Conservation (phyloP, 2,329 filamentous ascomycete genomes). For the Fusarium sp. region DNA sequence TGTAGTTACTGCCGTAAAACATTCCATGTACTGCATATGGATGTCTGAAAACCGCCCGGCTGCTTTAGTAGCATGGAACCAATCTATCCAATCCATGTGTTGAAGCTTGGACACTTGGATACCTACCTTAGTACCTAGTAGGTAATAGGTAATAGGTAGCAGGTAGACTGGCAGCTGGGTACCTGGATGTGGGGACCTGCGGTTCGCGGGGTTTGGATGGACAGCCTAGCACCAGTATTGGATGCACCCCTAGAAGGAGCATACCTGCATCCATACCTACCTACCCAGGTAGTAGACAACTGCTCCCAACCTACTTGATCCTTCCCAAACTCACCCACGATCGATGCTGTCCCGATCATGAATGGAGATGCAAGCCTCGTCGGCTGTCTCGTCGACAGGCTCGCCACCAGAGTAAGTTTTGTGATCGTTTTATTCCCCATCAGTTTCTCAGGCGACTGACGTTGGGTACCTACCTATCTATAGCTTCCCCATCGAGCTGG, state of each 20-base stretch:
- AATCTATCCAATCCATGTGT: not conserved
- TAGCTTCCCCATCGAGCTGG: constrained; percentile 73
- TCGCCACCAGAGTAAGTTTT: constrained; percentile 67
- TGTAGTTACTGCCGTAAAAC: not conserved
- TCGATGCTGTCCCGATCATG: constrained; percentile 55
- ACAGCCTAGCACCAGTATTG: constrained; percentile 15
- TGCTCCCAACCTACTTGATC: constrained; percentile 27
- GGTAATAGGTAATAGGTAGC: too few relatives aligned
- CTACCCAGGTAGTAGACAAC: not conserved
- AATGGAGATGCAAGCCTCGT: constrained; percentile 70
- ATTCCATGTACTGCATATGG: not conserved
- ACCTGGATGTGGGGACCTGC: constrained; percentile 26
- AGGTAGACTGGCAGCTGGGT: too few relatives aligned
- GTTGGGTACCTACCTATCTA: constrained; percentile 58
- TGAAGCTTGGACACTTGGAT: not conserved
- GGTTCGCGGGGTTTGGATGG: constrained; percentile 38
- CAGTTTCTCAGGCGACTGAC: constrained; percentile 19
- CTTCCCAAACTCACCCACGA: constrained; percentile 20
- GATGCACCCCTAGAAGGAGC: constrained; percentile 23
- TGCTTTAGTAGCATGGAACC: not conserved
- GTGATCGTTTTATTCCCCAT: constrained; percentile 1
- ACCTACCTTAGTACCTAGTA: not conserved
- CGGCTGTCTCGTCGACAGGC: constrained; percentile 70
- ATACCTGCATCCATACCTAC: not conserved
- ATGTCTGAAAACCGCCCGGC: constrained; percentile 19